Base-by-base conservation (phyloP, 1,284 basidiomycete genomes). In the Microbotryomycetes sp. region DNA sequence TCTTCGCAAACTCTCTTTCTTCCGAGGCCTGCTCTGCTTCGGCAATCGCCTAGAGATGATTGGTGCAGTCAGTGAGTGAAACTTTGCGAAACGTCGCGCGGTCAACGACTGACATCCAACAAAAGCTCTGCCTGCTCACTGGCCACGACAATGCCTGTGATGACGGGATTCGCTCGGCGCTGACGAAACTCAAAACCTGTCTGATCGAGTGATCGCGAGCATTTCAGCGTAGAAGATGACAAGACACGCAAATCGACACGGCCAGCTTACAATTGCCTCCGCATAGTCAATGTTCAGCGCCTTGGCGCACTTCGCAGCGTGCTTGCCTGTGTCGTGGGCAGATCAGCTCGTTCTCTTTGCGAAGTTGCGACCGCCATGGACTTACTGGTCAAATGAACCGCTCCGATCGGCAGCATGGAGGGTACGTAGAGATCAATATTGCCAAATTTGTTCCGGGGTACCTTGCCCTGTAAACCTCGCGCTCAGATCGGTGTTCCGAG, bases 351-450 rank as follows among this genome's bases (percentile, higher is more conserved):
- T 23, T 29, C 47, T 46, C 22, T 57, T 47, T 54, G 45, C 31
- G 58, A 26, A 62, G 36, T 46, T 55, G 31, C 67, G 69, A 60
- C 47, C 59, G 65, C 14, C 50, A 57, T 59, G 47, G 3, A 81
- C 88, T 77, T 72, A 92, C 92, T 89, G 22, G 92, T 89, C 36
- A 98, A 79, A 77, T 97, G 90, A 1, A 81, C 86, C 3, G 84
- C 91, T 16, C 94, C 94, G 56, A 77, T 78, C 0, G 96, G 96
- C 26, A 98, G 81, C 94, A 99, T 98, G 1, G 88, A 86, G 26
- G 91, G 88, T 5, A 89, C 89, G 75, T 96, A 98, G 29, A 99
- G 78, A 77, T 99, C 94, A 66, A 99, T 89, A 74, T 97, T 97
- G 23, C 96, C 96, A 74, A 96, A 99, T 64, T 87, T 84, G 71